phyloP scores from a whole-genome alignment of 164 flowering plant species.

The Amborella trichopoda region DNA sequence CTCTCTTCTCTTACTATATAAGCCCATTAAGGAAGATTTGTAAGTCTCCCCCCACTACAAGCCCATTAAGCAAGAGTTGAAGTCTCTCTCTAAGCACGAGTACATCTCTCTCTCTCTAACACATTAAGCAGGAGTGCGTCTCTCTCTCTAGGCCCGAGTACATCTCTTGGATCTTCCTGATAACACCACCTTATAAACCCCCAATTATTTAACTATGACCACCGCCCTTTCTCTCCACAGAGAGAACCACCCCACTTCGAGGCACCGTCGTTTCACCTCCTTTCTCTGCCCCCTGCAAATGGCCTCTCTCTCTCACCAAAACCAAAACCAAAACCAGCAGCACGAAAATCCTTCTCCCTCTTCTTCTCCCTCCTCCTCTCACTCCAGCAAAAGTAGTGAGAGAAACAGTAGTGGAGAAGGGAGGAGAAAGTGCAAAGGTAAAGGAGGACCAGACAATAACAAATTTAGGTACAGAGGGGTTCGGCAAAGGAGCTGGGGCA shows the following conservation, averaged over 20 bases:
- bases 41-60: too few species aligned
- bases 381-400: constrained; percentile 3
- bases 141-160: too few species aligned
- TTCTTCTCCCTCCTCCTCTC: constrained; percentile 5
- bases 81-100: too few species aligned
- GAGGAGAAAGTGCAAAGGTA: constrained; percentile 42
- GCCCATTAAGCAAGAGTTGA: too few species aligned
- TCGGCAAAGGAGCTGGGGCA: constrained; percentile 91
- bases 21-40: too few species aligned
- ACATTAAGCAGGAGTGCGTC: too few species aligned
- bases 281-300: not conserved
- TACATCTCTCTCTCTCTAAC: too few species aligned
- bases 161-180: too few species aligned
- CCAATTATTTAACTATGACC: not conserved
- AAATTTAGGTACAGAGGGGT: constrained; percentile 85
- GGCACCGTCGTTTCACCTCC: too few species aligned
- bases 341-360: not conserved
- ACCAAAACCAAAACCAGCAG: constrained; percentile 1
- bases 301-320: not conserved
- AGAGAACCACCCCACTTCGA: not conserved
- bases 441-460: constrained; percentile 86
- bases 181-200: too few species aligned
- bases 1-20: too few species aligned
- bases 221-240: constrained; percentile 1
- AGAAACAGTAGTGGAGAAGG: constrained; percentile 3